phyloP scores from a whole-genome alignment of 2,329 filamentous ascomycete species.

The Setomelanomma holmii region DNA sequence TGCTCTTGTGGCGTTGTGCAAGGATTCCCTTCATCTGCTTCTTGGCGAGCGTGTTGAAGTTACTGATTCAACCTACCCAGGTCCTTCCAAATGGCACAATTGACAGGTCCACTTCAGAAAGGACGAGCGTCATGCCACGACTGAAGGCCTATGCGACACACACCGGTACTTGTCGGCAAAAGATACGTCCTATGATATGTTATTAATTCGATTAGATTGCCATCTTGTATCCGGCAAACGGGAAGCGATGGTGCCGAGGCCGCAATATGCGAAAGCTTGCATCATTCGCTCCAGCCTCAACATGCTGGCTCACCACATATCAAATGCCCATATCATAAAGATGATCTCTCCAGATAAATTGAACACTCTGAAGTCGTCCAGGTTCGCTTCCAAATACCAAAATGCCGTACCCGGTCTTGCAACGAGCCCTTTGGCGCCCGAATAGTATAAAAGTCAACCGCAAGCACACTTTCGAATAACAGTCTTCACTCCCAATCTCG shows the following conservation, averaged over 20 bases:
- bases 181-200: background rate
- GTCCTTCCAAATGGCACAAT: too few species aligned
- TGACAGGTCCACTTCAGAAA: too few species aligned
- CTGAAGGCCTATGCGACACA: background rate
- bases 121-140: too few species aligned
- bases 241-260: slow-evolving; percentile 5
- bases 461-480: background rate
- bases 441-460: background rate
- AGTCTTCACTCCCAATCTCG: background rate
- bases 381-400: slow-evolving; percentile 5
- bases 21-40: too few species aligned
- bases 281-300: slow-evolving; percentile 8
- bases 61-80: too few species aligned
- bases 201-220: slow-evolving; percentile 3
- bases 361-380: background rate
- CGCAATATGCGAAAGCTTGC: slow-evolving; percentile 6
- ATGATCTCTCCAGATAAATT: slow-evolving; percentile 10
- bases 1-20: too few species aligned
- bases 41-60: too few species aligned
- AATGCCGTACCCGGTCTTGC: background rate
- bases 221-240: slow-evolving; percentile 7
- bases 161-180: background rate
- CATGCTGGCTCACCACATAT: background rate
- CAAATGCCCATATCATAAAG: background rate
- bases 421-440: background rate